A percentile compares a stretch with the other conserved stretches of the same genome.
Conservation (phyloP, 106 monocot genomes). For the Dioscorea zingiberensis region DNA sequence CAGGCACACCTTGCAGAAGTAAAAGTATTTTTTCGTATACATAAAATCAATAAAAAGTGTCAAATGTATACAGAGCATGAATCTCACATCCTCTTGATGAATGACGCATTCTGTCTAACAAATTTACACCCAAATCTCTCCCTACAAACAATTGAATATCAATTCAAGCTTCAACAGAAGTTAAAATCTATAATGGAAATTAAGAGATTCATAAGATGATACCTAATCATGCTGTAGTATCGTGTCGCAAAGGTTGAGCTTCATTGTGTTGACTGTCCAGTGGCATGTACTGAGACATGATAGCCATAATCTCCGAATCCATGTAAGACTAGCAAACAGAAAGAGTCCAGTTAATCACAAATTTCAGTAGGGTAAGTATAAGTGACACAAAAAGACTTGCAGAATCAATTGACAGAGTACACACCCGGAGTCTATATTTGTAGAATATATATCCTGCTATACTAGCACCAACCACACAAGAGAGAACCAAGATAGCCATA, state of each 20-base stretch:
- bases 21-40: no score
- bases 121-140: no score
- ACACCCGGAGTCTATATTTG: constrained; percentile 92
- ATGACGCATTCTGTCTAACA: no score
- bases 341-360: not conserved
- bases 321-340: constrained; percentile 57
- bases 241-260: constrained; percentile 28
- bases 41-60: no score
- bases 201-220: not conserved
- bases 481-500: constrained; percentile 41
- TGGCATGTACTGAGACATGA: constrained; percentile 92
- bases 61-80: no score
- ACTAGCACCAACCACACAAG: constrained; percentile 48
- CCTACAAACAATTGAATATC: no score
- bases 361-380: not conserved
- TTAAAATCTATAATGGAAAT: not conserved
- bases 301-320: constrained; percentile 80
- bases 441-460: constrained; percentile 85
- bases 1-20: no score
- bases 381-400: not conserved
- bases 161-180: no score
- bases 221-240: constrained; percentile 20
- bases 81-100: no score
- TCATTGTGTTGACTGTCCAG: constrained; percentile 57
- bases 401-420: constrained; percentile 1